Conservation (phyloP, 164 flowering plant species). For the Akebia trifoliata region DNA sequence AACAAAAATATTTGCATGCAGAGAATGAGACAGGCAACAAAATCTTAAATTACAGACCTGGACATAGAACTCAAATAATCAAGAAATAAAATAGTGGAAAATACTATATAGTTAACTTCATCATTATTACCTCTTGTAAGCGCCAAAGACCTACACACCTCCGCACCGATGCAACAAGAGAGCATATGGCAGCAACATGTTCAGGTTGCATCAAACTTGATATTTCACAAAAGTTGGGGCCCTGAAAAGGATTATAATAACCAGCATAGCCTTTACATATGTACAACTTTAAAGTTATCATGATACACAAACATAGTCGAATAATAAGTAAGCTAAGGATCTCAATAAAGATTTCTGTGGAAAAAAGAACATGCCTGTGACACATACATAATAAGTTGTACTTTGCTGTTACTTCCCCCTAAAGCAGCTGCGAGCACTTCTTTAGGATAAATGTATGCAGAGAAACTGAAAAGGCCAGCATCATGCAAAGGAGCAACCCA, state of each 20-base stretch:
- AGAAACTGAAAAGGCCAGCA: slow-evolving; percentile 59
- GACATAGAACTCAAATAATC: background rate
- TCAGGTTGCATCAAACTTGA: slow-evolving; percentile 37
- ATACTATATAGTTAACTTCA: background rate
- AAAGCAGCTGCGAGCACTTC: slow-evolving; percentile 76
- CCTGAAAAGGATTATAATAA: slow-evolving; percentile 38
- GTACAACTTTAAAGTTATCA: background rate
- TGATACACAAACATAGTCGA: background rate
- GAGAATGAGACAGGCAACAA: background rate
- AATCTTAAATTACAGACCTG: background rate
- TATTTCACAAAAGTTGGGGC: slow-evolving; percentile 51
- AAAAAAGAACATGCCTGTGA: slow-evolving; percentile 49
- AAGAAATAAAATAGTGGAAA: background rate
- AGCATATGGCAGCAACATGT: slow-evolving; percentile 57
- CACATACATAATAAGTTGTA: slow-evolving; percentile 52
- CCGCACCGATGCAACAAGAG: slow-evolving; percentile 65
- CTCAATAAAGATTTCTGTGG: background rate
- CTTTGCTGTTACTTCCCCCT: slow-evolving; percentile 51
- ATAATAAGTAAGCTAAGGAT: background rate
- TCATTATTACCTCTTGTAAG: slow-evolving; percentile 56
- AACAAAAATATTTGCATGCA: background rate
- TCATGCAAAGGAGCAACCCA: slow-evolving; percentile 91
- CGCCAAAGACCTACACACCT: slow-evolving; percentile 76
- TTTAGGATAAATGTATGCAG: slow-evolving; percentile 55
- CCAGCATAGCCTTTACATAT: background rate